Evolutionary conservation across 371 early-diverging fungal species (phyloP), one percentile per base, ranked within the genome.

Genomic region (Blakeslea trispora): DNA sequence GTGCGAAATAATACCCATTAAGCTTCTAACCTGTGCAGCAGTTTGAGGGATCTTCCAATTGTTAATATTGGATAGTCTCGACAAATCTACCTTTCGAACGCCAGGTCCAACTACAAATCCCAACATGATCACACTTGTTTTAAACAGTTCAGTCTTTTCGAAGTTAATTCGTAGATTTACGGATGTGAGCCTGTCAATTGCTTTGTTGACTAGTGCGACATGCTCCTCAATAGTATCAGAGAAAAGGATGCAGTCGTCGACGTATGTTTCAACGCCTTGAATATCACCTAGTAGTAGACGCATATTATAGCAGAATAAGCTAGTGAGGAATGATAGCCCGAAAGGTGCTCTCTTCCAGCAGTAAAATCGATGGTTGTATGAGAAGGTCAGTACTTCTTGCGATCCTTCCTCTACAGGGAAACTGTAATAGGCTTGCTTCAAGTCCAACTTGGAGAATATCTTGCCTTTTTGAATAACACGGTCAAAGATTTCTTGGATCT

Each of bases 401-500:
- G 43, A 43, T 0, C 7, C 23, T 8, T 32, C 14, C 18, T n/a
- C 35, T 1, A 54, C 55, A 1, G 8, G 2, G 17, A 45, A 54
- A 14, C 46, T 35, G 23, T 45, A 10, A 15, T 46, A 54, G 0
- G 55, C 55, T 14, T 54, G 24, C 10, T n/a, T 14, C 1, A 54
- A 17, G 21, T 54, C 55, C 0, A 54, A 13, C 0, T 15, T 8
- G 23, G 22, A 22, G 1, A 45, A 45, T 0, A 54, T 39, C n/a
- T 23, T 45, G 10, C 23, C 46, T 5, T 13, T 15, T n/a, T 2
- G 21, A n/a, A n/a, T 10, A 0, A 54, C 55, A 22, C n/a, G 18
- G 3, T 23, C 21, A 34, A 53, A 53, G 1, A 53, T 53, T 2
- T 53, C 53, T 14, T 54, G n/a, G n/a, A 54, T 54, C 17, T 54